Base-by-base conservation (phyloP, 345 rosid species). In the Brassica rapa region DNA sequence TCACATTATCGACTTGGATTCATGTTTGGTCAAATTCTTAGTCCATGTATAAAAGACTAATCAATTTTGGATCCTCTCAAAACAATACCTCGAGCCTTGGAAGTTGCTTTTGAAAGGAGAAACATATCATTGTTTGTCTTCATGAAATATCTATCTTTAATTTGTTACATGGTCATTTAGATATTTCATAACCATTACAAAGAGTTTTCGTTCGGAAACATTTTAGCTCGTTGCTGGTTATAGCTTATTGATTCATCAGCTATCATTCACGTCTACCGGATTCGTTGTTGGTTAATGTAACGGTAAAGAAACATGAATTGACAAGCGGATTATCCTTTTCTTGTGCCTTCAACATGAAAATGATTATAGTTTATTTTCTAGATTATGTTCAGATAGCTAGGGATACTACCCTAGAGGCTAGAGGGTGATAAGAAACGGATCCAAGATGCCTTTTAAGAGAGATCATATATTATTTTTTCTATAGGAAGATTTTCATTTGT, bases 221-320 rank as follows among this genome's bases (percentile, higher is more conserved):
- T 23, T 21, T 57, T 23, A 57, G 62, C 29, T 21, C 29, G 30
- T 19, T 23, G 29, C 14, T 57, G 62, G 62, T 57, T 23, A 57
- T 57, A 23, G 62, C 29, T 9, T 61, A 61, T 61, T 61, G 35
- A 61, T 27, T 61, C 64, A 24, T 61, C 35, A 61, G n/a, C 64
- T 61, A 16, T 55, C 2, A n/a, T n/a, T n/a, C 16, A 49, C 19
- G 6, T 49, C 55, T 49, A 49, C 55, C 55, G 15, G 19, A 14
- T 6, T 49, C 55, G n/a, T 49, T 49, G 19, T 49, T 49, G 16
- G 55, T 14, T 43, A 49, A 49, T 5, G 19, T 49, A 12, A 49
- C 55, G 55, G 19, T 14, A n/a, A 49, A 51, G 56, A 7, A 51
- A 51, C 56, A 51, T 51, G 56, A 5, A 51, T 5, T 51, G 21